Evolutionary conservation across 2,329 filamentous ascomycete genomes (phyloP).

Genomic region (Pyrenochaeta sp.): DNA sequence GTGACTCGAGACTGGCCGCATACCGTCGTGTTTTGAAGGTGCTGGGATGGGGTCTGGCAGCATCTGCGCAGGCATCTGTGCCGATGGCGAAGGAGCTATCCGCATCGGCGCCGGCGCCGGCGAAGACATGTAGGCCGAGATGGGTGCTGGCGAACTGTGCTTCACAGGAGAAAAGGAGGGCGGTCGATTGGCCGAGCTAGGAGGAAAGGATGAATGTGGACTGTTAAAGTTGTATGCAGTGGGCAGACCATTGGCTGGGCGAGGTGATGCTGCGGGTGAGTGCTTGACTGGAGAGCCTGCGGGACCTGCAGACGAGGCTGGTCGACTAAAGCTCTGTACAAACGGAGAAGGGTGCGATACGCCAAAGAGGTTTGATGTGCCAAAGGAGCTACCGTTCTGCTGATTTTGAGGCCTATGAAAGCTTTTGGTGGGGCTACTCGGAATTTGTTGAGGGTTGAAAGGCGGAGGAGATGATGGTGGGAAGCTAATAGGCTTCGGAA

Average conservation of each 20-base stretch:
- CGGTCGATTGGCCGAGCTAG: slow-evolving; percentile 38
- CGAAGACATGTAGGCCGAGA: slow-evolving; percentile 43
- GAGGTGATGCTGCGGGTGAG: slow-evolving; percentile 45
- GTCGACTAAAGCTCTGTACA: slow-evolving; percentile 41
- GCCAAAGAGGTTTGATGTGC: slow-evolving; percentile 28
- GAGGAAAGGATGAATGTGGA: slow-evolving; percentile 60
- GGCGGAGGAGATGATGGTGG: slow-evolving; percentile 46
- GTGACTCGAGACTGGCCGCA: slow-evolving; percentile 42
- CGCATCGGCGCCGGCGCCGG: slow-evolving; percentile 36
- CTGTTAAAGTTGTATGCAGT: slow-evolving; percentile 46
- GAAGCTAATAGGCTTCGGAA: slow-evolving; percentile 29
- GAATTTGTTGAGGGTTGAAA: slow-evolving; percentile 34
- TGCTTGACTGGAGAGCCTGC: slow-evolving; percentile 47
- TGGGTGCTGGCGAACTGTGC: slow-evolving; percentile 49
- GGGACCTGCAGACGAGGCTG: slow-evolving; percentile 37
- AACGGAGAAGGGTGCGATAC: slow-evolving; percentile 28
- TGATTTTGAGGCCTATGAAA: slow-evolving; percentile 30
- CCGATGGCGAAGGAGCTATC: slow-evolving; percentile 38
- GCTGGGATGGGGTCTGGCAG: slow-evolving; percentile 51
- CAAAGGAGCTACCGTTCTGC: slow-evolving; percentile 39
- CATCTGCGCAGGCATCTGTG: slow-evolving; percentile 43
- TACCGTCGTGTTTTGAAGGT: slow-evolving; percentile 57
- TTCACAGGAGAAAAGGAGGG: slow-evolving; percentile 49
- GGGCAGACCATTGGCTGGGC: slow-evolving; percentile 41
- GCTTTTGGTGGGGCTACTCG: slow-evolving; percentile 39